Base-by-base conservation (phyloP, 495 filamentous ascomycete genomes). In the Xylaria intraflava region DNA sequence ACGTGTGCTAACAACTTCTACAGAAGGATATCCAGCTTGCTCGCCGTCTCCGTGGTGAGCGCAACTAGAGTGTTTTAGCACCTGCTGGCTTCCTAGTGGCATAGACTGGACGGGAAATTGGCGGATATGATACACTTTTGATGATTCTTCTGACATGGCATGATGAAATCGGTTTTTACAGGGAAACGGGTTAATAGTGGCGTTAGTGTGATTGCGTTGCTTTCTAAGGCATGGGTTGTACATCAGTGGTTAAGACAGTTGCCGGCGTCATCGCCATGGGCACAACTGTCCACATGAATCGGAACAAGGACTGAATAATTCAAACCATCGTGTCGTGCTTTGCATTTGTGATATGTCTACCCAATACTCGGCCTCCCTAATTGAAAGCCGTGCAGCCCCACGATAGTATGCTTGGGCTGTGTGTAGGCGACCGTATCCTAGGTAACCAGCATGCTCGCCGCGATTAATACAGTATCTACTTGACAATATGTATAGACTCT, bases 11-110 rank as follows among this genome's bases (percentile, higher is more conserved):
- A 78, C 70, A 69, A 52, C 59, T 66, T 9, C 46, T 68, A 58
- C 65, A 73, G 77, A 95, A 95, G 87, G 90, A 95, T 72, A 95
- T 95, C 80, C 90, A 95, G 81, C 88, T 96, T 58, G 90, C 90
- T 68, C 89, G 91, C 65, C 89, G 91, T 70, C 90, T 96, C 78
- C 89, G 91, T 77, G 91, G 91, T 70, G 91, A 96, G 83, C 90
- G 91, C 74, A 78, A 78, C 74, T 78, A 78, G 43, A 70, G 57
- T 62, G 44, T 35, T 16, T n/a, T 14, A 9, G 14, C 35, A 38
- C n/a, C 11, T 38, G 35, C 14, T 38, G 31, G 16, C 45, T 26
- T 49, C 36, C 30, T 57, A 48, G 49, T 35, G 49, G 5, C 46
- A 30, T 53, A 49, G 23, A 26, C 51, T 53, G 30, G 39, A 56